phyloP scores from a whole-genome alignment of 2,329 filamentous ascomycete genomes.

The Sporothrix mexicana region DNA sequence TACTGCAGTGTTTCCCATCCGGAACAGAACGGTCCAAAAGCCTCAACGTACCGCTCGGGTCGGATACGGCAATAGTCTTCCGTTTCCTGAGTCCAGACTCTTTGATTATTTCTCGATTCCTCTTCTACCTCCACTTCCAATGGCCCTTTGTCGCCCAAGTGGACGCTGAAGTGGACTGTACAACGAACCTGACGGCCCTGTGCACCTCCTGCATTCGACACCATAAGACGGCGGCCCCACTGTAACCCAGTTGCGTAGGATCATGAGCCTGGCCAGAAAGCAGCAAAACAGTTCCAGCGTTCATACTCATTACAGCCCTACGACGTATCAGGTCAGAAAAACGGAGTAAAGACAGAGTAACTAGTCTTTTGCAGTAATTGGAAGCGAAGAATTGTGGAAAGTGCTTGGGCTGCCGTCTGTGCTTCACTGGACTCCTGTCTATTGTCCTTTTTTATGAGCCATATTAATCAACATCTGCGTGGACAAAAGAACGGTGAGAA shows the following conservation, averaged over 20 bases:
- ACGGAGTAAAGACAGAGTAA: not conserved
- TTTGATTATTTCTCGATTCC: not conserved
- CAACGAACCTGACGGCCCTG: not conserved
- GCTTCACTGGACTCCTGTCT: too few relatives aligned
- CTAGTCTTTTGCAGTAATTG: not conserved
- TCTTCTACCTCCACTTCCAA: not conserved
- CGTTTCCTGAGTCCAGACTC: not conserved
- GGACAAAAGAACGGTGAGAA: conserved; percentile 13
- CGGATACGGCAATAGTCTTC: not conserved
- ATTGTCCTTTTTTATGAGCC: too few relatives aligned
- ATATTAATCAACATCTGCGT: too few relatives aligned
- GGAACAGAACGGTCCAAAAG: not conserved
- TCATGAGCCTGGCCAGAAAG: too few relatives aligned
- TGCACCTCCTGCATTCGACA: not conserved
- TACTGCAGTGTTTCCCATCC: not conserved
- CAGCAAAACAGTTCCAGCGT: too few relatives aligned
- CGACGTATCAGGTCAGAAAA: not conserved
- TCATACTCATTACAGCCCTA: not conserved
- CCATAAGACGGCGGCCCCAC: not conserved
- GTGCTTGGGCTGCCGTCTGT: not conserved
- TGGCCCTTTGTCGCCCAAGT: not conserved
- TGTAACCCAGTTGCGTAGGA: too few relatives aligned
- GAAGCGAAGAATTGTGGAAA: not conserved
- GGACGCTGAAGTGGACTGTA: not conserved
- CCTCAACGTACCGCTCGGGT: not conserved